These are phyloP conservation scores for Coniochaeta sp. DNA, from an alignment of 2,329 filamentous ascomycete species.

Conservation along the genomic window DNA sequence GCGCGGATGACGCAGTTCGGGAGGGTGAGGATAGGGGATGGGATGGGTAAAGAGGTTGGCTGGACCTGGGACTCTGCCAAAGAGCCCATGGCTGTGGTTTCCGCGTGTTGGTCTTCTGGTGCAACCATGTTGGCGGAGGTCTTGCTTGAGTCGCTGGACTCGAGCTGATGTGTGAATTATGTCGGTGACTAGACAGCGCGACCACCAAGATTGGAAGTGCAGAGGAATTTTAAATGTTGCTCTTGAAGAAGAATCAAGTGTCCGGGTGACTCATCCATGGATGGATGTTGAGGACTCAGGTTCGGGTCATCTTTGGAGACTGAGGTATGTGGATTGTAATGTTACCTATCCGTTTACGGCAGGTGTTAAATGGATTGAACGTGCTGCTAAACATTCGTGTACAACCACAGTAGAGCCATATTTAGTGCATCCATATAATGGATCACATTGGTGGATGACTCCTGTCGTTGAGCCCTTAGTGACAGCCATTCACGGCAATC, in stretches of 20 bases:
- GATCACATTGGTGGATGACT: no score
- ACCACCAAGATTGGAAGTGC: background rate
- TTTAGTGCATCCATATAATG: no score
- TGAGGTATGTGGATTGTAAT: background rate
- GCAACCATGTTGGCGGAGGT: background rate
- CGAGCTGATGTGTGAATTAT: background rate
- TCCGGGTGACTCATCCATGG: background rate
- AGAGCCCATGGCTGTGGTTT: background rate
- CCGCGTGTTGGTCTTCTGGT: background rate
- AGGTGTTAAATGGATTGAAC: no score
- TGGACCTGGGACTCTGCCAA: background rate
- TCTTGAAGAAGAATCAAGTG: background rate
- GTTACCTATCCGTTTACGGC: background rate
- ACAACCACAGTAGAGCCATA: no score
- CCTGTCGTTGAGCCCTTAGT: no score
- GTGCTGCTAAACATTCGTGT: no score
- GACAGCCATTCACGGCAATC: no score
- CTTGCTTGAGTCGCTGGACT: background rate
- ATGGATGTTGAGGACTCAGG: background rate
- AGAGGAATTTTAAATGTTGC: background rate
- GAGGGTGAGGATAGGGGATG: conserved; percentile 19
- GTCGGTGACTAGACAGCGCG: background rate
- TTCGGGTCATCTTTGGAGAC: background rate
- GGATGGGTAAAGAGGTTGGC: background rate
- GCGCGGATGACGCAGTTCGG: conserved; percentile 30